A percentile compares a stretch with the other conserved stretches of the same genome.
Conservation (phyloP, 2,329 filamentous ascomycete genomes). For the Septoria petroselini region DNA sequence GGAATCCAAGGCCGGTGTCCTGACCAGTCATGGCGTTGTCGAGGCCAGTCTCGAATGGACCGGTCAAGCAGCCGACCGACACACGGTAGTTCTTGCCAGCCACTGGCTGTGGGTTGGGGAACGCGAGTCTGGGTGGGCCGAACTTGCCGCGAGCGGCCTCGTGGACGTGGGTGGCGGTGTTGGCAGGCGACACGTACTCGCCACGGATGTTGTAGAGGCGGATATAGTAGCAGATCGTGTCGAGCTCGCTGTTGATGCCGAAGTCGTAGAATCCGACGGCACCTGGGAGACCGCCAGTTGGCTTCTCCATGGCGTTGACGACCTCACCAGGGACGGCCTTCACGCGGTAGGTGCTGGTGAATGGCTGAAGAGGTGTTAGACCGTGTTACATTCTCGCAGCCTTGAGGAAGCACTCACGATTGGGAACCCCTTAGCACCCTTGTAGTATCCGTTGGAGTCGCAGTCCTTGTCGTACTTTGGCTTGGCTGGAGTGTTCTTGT, state of each 20-base stretch:
- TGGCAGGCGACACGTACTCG: constrained; percentile 52
- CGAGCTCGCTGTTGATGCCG: constrained; percentile 50
- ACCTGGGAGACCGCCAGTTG: constrained; percentile 36
- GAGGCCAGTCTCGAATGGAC: constrained; percentile 46
- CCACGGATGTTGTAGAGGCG: constrained; percentile 48
- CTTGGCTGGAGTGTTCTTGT: constrained; percentile 9
- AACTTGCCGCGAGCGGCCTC: constrained; percentile 46
- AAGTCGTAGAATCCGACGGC: constrained; percentile 52
- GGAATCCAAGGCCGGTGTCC: constrained; percentile 51
- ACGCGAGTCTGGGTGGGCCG: constrained; percentile 53
- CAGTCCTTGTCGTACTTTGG: constrained; percentile 15
- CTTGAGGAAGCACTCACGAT: constrained; percentile 10
- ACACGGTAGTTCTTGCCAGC: constrained; percentile 39
- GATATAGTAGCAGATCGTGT: constrained; percentile 52
- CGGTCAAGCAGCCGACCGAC: constrained; percentile 45
- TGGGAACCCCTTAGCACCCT: constrained; percentile 19
- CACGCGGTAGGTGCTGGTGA: constrained; percentile 52
- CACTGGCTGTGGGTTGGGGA: constrained; percentile 47
- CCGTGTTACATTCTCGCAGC: too few relatives aligned
- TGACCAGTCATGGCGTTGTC: constrained; percentile 42
- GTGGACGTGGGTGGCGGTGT: constrained; percentile 57
- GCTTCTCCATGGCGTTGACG: constrained; percentile 42
- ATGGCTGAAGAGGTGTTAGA: constrained; percentile 28
- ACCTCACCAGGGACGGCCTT: constrained; percentile 52
- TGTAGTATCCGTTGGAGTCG: constrained; percentile 11